Evolutionary conservation across 495 filamentous ascomycete species (phyloP), one percentile per base, ranked within the genome.

Genomic region (Friedmanniomyces endolithicus): DNA sequence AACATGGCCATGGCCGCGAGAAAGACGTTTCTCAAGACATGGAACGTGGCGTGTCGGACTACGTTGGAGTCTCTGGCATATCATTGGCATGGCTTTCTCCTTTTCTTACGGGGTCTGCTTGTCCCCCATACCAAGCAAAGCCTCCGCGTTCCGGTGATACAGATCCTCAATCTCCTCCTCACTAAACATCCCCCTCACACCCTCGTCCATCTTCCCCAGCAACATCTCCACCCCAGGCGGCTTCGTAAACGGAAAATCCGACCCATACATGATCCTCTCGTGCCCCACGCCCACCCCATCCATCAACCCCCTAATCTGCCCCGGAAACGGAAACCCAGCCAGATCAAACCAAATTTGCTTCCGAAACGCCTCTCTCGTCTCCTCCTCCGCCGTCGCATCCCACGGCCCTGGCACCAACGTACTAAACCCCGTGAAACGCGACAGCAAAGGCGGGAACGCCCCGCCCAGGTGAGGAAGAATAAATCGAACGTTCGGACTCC

Each of bases 381-480:
- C 31, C 33, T 61, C 56, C 34, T 54, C 55, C 1, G 40, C 11
- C 25, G 57, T 35, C 0, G 29, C 40, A 6, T 33, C 49, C 37
- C 50, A 52, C 14, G 40, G 51, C 14, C 57, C 65, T 0, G 63
- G 63, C 11, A 69, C 52, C 4, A 57, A 41, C 1, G 46, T 61
- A 40, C 67, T 60, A 52, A 73, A 73, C 6, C 52, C 58, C 0
- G 69, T 67, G 39, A 76, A 69, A 0, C 78, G 70, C 8, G 69
- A 63, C 19, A 72, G 54, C 3, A 80, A 53, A 1, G 71, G 70
- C 11, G 75, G 72, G 1, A 80, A 59, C 0, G 67, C 67, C 1
- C 72, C 74, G 9, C 74, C 77, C 6, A 67, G 66, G 56, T 82
- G 78, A n/a, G 72, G 68, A 1, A 75, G 62, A 24, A 80, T 63